Conservation (phyloP, 345 rosid genomes). For the Populus euphratica region DNA sequence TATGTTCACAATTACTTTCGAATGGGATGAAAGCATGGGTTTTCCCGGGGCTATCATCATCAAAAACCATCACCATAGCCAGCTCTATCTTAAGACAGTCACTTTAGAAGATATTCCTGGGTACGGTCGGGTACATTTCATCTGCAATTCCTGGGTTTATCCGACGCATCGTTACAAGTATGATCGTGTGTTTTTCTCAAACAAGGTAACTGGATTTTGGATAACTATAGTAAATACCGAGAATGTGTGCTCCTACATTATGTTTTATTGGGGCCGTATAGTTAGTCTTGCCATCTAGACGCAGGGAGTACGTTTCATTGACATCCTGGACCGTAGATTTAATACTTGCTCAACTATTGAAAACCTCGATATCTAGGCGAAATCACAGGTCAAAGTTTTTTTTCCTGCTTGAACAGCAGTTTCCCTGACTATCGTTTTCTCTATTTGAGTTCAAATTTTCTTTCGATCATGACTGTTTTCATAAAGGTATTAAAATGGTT, state of each 20-base stretch:
- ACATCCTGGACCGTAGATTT: not conserved
- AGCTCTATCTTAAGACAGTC: slow-evolving; percentile 56
- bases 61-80: slow-evolving; percentile 64
- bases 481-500: not conserved
- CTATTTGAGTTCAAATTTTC: not conserved
- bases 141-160: slow-evolving; percentile 94
- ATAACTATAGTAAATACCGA: too few relatives aligned
- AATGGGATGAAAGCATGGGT: slow-evolving; percentile 67
- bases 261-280: not conserved
- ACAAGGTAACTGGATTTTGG: slow-evolving; percentile 51
- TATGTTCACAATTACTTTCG: slow-evolving; percentile 45
- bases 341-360: not conserved
- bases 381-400: not conserved
- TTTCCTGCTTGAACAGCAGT: not conserved
- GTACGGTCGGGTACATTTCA: slow-evolving; percentile 56
- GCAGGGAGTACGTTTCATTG: not conserved
- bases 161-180: slow-evolving; percentile 61
- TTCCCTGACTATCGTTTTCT: not conserved
- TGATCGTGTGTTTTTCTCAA: slow-evolving; percentile 78
- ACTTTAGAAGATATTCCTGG: slow-evolving; percentile 53
- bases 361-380: not conserved
- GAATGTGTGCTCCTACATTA: not conserved
- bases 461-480: not conserved
- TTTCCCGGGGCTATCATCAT: slow-evolving; percentile 67
- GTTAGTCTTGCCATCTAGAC: not conserved